Evolutionary conservation across 306 rosid genomes (phyloP), one percentile per base, ranked within the genome.

Genomic region (Lithocarpus polystachyus): DNA sequence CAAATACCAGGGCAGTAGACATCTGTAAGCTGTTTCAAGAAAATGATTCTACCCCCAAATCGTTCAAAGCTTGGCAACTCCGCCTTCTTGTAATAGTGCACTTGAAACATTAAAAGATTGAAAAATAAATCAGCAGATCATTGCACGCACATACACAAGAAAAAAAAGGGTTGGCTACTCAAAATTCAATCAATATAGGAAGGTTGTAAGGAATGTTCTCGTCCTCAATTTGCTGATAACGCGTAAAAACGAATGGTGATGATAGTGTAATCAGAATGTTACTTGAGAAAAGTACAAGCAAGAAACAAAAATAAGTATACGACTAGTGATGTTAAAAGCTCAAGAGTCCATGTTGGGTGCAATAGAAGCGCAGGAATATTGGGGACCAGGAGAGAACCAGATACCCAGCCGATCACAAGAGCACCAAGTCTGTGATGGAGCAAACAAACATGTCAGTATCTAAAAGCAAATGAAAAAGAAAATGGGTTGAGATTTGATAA

Each of bases 261-360:
- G 6, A 84, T 79, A 59, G 67, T 40, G 75, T 33, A 15, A 53
- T 74, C 73, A 45, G 71, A 73, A 75, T 76, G 72, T 84, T 84
- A 93, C 91, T 90, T 95, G 85, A 92, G 91, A 75, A 95, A 95
- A 81, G 98, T 93, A 88, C 97, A 92, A 81, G 88, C 86, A 71
- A 91, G 71, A 84, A 95, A 93, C 85, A 95, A 76, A 88, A 88
- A 91, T 64, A 90, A 33, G 78, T 92, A 95, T 24, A 80, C 98
- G 37, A 95, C 93, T 69, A 96, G 84, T 6, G 99, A 96, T 8
- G 99, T 96, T 26, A 87, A 75, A 28, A 95, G 96, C 77, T 93
- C 98, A 8, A 92, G 98, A 31, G 94, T 88, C 99, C 98, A 93
- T 4, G 92, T 89, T 19, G 99, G 98, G 68, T 87, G 92, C 55